Conservation (phyloP, 495 filamentous ascomycete species). For the Amniculicola lignicola region DNA sequence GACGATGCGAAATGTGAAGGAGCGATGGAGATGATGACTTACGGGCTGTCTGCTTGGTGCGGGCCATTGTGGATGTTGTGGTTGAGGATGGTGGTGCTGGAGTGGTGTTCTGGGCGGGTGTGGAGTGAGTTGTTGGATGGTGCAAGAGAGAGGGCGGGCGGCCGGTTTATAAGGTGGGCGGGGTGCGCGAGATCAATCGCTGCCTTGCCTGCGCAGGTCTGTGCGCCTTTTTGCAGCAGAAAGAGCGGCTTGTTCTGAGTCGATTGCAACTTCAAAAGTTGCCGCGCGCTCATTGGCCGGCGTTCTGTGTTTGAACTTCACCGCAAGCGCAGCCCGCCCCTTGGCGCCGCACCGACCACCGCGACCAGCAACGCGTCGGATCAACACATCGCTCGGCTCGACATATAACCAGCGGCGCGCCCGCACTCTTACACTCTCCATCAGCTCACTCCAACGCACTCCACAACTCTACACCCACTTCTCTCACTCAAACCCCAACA, state of each 20-base stretch:
- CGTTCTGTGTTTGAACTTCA: no score
- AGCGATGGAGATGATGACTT: slow-evolving; percentile 47
- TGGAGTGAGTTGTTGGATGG: slow-evolving; percentile 44
- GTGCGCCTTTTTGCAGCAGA: no score
- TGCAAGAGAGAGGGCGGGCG: slow-evolving; percentile 43
- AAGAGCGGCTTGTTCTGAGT: no score
- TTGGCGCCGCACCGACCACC: no score
- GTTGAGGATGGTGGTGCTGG: slow-evolving; percentile 12
- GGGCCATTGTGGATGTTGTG: slow-evolving; percentile 68
- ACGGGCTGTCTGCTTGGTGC: slow-evolving; percentile 99
- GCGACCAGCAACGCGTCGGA: no score
- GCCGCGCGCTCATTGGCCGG: no score
- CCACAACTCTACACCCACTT: background rate
- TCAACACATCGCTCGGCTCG: slow-evolving; percentile 18
- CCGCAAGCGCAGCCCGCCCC: no score
- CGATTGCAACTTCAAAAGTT: no score
- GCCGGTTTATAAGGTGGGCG: slow-evolving; percentile 32
- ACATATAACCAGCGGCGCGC: slow-evolving; percentile 1
- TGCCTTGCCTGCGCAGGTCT: no score
- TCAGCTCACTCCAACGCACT: slow-evolving; percentile 7
- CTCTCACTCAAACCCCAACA: slow-evolving; percentile 1
- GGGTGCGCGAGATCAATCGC: slow-evolving; percentile 17
- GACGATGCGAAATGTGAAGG: slow-evolving; percentile 15
- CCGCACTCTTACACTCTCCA: background rate
- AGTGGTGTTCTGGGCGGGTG: slow-evolving; percentile 38